phyloP scores from a whole-genome alignment of 257 asterid genomes.

The Solanum piurae region DNA sequence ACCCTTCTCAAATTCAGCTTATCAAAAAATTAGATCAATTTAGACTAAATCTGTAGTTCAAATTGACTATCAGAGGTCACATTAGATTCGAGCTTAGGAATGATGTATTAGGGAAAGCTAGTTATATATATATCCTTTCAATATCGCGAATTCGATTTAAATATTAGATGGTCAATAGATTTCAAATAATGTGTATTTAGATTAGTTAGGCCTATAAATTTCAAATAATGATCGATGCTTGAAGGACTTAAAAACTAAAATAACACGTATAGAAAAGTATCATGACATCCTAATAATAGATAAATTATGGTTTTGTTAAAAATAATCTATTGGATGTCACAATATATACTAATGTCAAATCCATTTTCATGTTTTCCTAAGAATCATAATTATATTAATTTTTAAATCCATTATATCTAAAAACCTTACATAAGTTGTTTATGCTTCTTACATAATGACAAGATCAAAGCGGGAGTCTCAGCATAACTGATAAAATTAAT shows the following conservation, averaged over 20 bases:
- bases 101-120: not conserved
- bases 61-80: not conserved
- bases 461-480: rapidly evolving
- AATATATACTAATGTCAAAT: not conserved
- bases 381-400: not conserved
- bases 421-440: not conserved
- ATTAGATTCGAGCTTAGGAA: not conserved
- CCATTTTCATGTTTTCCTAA: not conserved
- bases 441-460: not conserved
- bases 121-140: not conserved
- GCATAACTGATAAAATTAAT: not conserved
- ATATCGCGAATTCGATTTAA: not conserved
- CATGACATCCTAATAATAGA: not conserved
- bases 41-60: not conserved
- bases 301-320: not conserved
- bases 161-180: not conserved
- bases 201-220: not conserved
- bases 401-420: not conserved
- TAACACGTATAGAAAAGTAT: not conserved
- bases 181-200: not conserved
- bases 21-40: no score
- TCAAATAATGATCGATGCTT: not conserved
- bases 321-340: not conserved
- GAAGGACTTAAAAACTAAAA: not conserved
- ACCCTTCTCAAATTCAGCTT: not conserved